Evolutionary conservation across 352 stramenopile species (phyloP).

Genomic region (Phytophthora megakarya): DNA sequence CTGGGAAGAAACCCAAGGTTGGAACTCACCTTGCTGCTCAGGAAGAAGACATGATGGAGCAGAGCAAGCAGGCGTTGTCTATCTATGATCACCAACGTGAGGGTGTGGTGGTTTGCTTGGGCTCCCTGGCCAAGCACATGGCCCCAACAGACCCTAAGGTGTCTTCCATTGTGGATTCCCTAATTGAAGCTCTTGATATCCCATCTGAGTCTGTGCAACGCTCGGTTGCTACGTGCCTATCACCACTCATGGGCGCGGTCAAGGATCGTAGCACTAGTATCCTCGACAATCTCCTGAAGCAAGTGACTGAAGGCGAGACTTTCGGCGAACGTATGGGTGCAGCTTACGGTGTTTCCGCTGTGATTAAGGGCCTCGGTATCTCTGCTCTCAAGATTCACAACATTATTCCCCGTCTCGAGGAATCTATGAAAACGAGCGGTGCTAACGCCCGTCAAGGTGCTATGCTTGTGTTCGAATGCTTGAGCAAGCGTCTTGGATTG

Average conservation of each 20-base stretch:
- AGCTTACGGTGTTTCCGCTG: constrained; percentile 97
- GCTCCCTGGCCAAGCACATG: constrained; percentile 91
- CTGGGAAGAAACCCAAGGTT: constrained; percentile 40
- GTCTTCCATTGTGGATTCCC: constrained; percentile 81
- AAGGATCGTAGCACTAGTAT: constrained; percentile 78
- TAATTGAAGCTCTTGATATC: constrained; percentile 90
- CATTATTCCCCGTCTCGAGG: constrained; percentile 93
- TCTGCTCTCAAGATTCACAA: constrained; percentile 97
- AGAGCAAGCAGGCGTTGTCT: constrained; percentile 43
- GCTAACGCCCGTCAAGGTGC: constrained; percentile 90
- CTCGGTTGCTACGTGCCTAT: constrained; percentile 91
- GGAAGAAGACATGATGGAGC: constrained; percentile 40
- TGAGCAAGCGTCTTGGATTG: constrained; percentile 95
- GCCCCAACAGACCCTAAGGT: constrained; percentile 89
- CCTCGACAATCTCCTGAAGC: constrained; percentile 75
- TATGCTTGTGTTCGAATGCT: constrained; percentile 98
- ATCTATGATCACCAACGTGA: constrained; percentile 90
- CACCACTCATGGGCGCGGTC: constrained; percentile 85
- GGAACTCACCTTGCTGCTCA: constrained; percentile 34
- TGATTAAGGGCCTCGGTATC: constrained; percentile 99
- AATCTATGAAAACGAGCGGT: constrained; percentile 77
- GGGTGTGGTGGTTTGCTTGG: constrained; percentile 90
- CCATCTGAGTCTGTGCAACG: constrained; percentile 94
- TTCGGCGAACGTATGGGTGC: constrained; percentile 93
- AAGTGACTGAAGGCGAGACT: constrained; percentile 74